phyloP scores from a whole-genome alignment of 2,329 filamentous ascomycete species.

The Fusarium napiforme region DNA sequence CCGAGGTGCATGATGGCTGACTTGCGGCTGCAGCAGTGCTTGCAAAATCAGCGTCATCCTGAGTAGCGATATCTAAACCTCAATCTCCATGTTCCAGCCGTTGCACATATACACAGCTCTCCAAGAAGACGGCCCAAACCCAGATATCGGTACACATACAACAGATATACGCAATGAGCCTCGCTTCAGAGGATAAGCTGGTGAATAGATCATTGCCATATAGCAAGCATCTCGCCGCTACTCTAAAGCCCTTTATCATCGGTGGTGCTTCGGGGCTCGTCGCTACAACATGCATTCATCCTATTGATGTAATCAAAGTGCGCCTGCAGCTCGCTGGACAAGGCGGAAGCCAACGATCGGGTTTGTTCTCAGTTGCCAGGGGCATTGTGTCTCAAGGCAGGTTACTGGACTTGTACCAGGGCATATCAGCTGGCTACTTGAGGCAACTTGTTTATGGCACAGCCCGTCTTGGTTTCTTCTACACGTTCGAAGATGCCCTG shows the following conservation, averaged over 20 bases:
- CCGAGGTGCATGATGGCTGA: too few relatives aligned
- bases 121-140: too few relatives aligned
- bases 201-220: background rate
- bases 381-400: background rate
- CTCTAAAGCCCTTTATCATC: background rate
- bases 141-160: too few relatives aligned
- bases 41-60: too few relatives aligned
- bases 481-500: background rate
- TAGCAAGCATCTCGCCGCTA: background rate
- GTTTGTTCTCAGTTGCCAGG: background rate
- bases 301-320: background rate
- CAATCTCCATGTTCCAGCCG: accelerated
- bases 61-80: too few relatives aligned
- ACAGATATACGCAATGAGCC: background rate
- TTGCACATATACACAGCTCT: too few relatives aligned
- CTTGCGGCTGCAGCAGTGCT: too few relatives aligned
- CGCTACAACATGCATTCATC: background rate
- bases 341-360: too few relatives aligned
- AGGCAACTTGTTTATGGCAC: background rate
- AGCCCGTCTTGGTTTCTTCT: background rate
- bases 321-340: background rate
- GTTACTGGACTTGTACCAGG: background rate
- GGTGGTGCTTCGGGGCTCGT: background rate
- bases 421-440: background rate
- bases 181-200: background rate